phyloP scores from a whole-genome alignment of 2,329 filamentous ascomycete genomes.

The Arthrinium phaeospermum region DNA sequence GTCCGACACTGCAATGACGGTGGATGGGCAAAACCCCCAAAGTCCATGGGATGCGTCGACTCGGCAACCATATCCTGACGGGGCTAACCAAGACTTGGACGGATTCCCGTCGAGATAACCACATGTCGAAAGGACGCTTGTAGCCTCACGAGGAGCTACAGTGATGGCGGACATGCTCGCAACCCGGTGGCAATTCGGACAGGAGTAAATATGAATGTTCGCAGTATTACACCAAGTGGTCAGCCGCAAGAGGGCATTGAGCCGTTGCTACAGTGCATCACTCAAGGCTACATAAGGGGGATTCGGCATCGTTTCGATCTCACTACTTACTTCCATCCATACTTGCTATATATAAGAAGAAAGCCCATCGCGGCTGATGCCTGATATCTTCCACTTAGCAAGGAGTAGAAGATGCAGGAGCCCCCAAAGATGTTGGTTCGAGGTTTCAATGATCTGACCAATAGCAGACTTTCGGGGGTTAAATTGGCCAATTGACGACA shows the following conservation, averaged over 20 bases:
- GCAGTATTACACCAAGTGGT: neutral
- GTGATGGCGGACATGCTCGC: neutral
- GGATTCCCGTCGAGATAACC: conserved; percentile 41
- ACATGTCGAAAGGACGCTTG: conserved; percentile 29
- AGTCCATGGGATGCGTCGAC: conserved; percentile 41
- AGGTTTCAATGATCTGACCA: neutral
- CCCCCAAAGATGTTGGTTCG: neutral
- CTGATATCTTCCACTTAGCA: neutral
- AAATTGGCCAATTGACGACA: neutral
- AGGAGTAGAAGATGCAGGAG: neutral
- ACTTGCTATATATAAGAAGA: neutral
- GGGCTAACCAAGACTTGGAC: conserved; percentile 36
- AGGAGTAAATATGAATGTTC: neutral
- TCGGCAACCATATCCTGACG: conserved; percentile 42
- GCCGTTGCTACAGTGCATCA: neutral
- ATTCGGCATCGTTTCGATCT: neutral
- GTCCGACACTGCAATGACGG: conserved; percentile 41
- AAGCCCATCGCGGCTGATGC: neutral
- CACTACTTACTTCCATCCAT: neutral
- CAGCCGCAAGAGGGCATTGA: neutral
- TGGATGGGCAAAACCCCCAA: conserved; percentile 48
- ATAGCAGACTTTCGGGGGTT: neutral
- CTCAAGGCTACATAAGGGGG: neutral
- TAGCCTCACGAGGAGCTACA: neutral
- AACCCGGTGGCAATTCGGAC: neutral